Conservation (phyloP, 2,329 filamentous ascomycete species). For the Hypoxylon sp. region DNA sequence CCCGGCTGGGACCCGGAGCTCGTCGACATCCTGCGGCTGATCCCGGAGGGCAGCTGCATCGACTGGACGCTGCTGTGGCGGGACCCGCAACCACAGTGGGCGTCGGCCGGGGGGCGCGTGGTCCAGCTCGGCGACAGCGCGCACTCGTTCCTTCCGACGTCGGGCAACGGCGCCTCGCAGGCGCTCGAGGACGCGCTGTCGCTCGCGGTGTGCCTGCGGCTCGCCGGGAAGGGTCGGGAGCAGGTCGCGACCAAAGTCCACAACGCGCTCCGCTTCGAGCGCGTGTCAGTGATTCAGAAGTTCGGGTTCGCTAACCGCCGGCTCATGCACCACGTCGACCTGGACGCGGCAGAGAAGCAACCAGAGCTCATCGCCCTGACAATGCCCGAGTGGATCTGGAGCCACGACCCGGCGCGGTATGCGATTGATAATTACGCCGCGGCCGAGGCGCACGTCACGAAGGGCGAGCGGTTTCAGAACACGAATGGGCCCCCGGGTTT, state of each 20-base stretch:
- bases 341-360: conserved; percentile 10
- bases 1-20: conserved; percentile 23
- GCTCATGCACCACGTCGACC: conserved; percentile 20
- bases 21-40: conserved; percentile 29
- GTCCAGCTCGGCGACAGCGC: conserved; percentile 52
- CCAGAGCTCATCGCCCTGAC: conserved; percentile 10
- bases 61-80: conserved; percentile 53
- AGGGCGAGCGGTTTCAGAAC: conserved; percentile 41
- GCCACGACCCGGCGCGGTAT: conserved; percentile 48
- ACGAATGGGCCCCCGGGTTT: conserved; percentile 45
- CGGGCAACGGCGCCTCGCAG: conserved; percentile 52
- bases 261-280: conserved; percentile 46
- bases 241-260: conserved; percentile 45
- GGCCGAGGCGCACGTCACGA: conserved; percentile 35
- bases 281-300: conserved; percentile 35
- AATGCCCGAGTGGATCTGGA: conserved; percentile 27
- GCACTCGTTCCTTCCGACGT: conserved; percentile 52
- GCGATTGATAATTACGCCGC: conserved; percentile 44
- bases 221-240: conserved; percentile 43
- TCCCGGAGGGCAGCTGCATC: conserved; percentile 51
- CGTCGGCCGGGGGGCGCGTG: conserved; percentile 46
- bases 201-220: conserved; percentile 48
- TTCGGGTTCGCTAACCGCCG: conserved; percentile 34
- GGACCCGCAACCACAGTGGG: conserved; percentile 49
- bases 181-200: conserved; percentile 53